Evolutionary conservation across 257 asterid genomes (phyloP), one percentile per base, ranked within the genome.

Genomic region (Solanum bulbocastanum): DNA sequence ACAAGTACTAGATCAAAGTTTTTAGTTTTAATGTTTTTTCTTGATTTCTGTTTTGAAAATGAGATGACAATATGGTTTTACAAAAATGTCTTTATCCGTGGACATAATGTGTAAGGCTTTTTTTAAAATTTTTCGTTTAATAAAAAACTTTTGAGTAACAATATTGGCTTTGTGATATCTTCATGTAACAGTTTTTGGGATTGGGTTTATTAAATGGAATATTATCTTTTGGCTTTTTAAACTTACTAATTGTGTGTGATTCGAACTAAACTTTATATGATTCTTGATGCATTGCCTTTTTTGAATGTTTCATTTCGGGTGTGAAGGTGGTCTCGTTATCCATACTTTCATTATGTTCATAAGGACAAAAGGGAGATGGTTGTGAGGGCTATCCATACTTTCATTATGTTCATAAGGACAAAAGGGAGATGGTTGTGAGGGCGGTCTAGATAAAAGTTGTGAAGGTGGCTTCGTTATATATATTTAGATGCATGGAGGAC

Each of bases 1-100:
- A 93, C 94, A 93, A 91, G 88, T 93, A 93, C 90, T 93, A 91
- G 85, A 83, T 44, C 52, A 10, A 30, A 65, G 65, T 20, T 81
- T 68, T 60, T 40, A 58, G 58, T 18, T 66, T 18, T 75, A 8
- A 10, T 35, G 30, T 10, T 20, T 14, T 35, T 84, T 83, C 71
- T 39, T 73, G n/a, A 88, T 79, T 83, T 76, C 7, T 27, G 33
- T 86, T 79, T 71, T 52, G 87, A 35, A 66, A 36, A 86, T 78
- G 89, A 60, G 84, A 65, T 71, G 35, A 83, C 88, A 18, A 58
- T 86, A 44, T 44, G 40, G 65, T 72, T 72, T 86, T 75, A 49
- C 73, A 20, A 49, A 58, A 66, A 25, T 44, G 42, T 69, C 69
- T 69, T 10, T 86, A 68, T 69, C 44, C 60, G 74, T 18, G 85